Evolutionary conservation across 148 eudicot species (phyloP), one percentile per base, ranked within the genome.

Genomic region (Vaccinium vitisidaea): DNA sequence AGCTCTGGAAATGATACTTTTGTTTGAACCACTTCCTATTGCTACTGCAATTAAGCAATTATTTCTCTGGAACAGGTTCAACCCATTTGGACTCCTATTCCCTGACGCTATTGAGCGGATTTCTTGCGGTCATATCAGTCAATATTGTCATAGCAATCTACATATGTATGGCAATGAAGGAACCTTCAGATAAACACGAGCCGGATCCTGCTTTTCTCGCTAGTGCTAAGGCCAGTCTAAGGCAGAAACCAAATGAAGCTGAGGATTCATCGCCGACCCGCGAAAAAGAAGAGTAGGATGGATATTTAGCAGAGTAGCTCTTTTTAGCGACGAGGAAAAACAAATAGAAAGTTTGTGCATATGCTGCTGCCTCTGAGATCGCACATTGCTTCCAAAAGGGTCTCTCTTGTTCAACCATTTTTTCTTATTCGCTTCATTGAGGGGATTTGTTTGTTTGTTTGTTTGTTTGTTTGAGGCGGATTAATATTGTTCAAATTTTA

Each of bases 101-200:
- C 25, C 27, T 88, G 91, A 94, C 93, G 5, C 85, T 94, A 52
- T 77, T 93, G 87, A 95, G 98, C 85, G 98, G 98, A 30, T 87
- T 95, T 80, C 90, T 95, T 61, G 98, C 98, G n/a, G 98, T 95
- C 11, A 67, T 95, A 79, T 94, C 98, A 10, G 98, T 95, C n/a
- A 95, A 95, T 69, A 85, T 92, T 79, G 92, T 94, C 58, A 89
- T 94, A 61, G 98, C 90, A 75, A 86, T 93, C 80, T 95, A 94
- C 88, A 93, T 95, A 54, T 92, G 71, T 79, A 84, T 92, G 93
- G 98, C 98, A 54, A 88, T 94, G 92, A 94, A 85, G 89, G 98
- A 95, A 88, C 94, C 98, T 9, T 77, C 91, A 36, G 90, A 84
- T 79, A 95, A 90, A 86, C 98, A 93, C 59, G 90, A 90, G 79